Percentiles rank a stretch among this genome's conserved stretches.
These are phyloP conservation scores for Symbiotaphrina buchneri DNA, from an alignment of 495 filamentous ascomycete species.

Conservation along the genomic window DNA sequence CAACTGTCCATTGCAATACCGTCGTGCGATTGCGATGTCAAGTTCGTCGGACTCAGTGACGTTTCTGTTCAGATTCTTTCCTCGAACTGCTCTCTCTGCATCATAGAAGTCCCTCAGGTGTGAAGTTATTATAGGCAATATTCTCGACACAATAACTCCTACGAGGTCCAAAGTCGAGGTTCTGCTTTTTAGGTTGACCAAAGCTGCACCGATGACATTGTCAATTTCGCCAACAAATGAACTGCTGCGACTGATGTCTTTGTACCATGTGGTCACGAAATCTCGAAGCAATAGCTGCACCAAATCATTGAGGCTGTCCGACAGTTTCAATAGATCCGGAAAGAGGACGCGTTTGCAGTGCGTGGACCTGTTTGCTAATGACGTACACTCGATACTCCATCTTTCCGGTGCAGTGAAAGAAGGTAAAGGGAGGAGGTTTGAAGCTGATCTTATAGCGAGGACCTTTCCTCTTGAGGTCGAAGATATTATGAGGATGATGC, in stretches of 20 bases:
- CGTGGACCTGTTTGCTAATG: constrained; percentile 13
- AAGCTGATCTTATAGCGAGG: constrained; percentile 10
- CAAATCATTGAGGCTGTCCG: constrained; percentile 57
- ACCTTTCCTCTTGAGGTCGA: constrained; percentile 38
- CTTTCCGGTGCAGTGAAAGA: constrained; percentile 6
- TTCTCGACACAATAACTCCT: constrained; percentile 52
- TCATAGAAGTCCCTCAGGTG: constrained; percentile 83
- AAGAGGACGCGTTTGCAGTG: constrained; percentile 38
- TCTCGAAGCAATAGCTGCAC: constrained; percentile 59
- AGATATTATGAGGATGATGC: constrained; percentile 31
- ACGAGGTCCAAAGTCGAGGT: constrained; percentile 54
- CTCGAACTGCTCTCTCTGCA: constrained; percentile 70
- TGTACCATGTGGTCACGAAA: constrained; percentile 79
- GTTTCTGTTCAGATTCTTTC: constrained; percentile 63
- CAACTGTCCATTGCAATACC: constrained; percentile 73
- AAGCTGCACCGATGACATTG: constrained; percentile 47
- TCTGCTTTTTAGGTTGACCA: constrained; percentile 44
- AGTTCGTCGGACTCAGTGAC: constrained; percentile 94
- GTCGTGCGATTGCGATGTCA: constrained; percentile 78
- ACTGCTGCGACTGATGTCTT: constrained; percentile 57
- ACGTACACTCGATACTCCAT: constrained; percentile 8
- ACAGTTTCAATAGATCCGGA: constrained; percentile 56
- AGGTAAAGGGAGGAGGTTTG: constrained; percentile 7
- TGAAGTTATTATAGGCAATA: constrained; percentile 75
- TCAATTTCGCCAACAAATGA: constrained; percentile 74